phyloP scores from a whole-genome alignment of 495 filamentous ascomycete species.

The Penicillium coffeae region DNA sequence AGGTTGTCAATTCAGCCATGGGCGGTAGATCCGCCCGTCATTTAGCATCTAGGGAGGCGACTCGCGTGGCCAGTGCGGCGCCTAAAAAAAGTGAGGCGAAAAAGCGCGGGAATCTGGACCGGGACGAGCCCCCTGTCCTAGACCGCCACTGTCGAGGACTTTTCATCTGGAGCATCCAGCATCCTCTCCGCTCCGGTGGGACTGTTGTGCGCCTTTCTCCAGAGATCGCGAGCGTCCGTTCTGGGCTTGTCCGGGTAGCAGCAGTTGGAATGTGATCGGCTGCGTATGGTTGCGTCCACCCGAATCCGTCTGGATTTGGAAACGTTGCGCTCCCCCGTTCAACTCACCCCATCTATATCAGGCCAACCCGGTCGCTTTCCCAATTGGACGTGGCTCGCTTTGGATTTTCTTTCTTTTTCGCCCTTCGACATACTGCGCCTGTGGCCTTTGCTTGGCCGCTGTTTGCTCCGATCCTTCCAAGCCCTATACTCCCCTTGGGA shows the following conservation, averaged over 20 bases:
- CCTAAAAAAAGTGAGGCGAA: not conserved
- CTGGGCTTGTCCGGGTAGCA: conserved; percentile 18
- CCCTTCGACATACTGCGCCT: too few relatives aligned
- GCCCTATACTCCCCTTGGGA: too few relatives aligned
- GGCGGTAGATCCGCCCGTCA: too few relatives aligned
- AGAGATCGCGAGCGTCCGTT: too few relatives aligned
- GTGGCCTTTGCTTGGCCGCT: too few relatives aligned
- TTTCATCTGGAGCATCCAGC: too few relatives aligned
- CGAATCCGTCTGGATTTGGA: conserved; percentile 24
- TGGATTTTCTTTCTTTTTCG: conserved; percentile 12
- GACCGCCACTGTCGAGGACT: not conserved
- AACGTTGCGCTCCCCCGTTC: conserved; percentile 13
- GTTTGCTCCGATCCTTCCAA: too few relatives aligned
- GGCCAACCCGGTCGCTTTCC: conserved; percentile 25
- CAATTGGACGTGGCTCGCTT: conserved; percentile 12
- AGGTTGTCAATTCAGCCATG: conserved; percentile 1
- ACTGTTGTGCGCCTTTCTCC: too few relatives aligned
- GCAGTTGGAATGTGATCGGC: conserved; percentile 21
- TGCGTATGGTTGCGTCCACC: conserved; percentile 20
- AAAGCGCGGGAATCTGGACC: not conserved
- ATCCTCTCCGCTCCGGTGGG: not conserved
- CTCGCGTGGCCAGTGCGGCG: not conserved
- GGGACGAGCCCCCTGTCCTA: not conserved
- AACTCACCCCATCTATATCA: conserved; percentile 18
- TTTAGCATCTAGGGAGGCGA: not conserved